Evolutionary conservation across 306 rosid species (phyloP), one percentile per base, ranked within the genome.

Genomic region (Prunus kanzakura): DNA sequence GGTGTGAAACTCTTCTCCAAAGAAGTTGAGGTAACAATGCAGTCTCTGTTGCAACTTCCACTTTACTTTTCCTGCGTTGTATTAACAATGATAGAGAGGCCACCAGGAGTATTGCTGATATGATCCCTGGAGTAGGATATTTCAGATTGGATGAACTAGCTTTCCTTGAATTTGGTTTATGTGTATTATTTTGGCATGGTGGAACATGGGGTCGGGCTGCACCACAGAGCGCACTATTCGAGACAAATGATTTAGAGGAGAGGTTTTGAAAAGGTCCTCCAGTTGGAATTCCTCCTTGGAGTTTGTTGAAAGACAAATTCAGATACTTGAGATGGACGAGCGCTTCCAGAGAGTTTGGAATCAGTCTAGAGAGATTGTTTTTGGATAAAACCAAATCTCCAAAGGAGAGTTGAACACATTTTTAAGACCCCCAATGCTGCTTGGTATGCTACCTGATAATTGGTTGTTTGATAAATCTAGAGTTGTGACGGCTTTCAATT

Each of bases 251-350:
- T 25, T 46, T 30, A 60, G 71, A 6, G 4, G 81, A 64, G 65
- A 76, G 65, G 11, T 46, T 76, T 10, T 47, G n/a, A n/a, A 81
- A 55, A 49, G 71, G 51, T 19, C 78, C 78, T 19, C 64, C 56
- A 66, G 3, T 56, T 73, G 82, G 81, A 52, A 81, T 76, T 71
- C 64, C 74, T 52, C 84, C 81, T 62, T 18, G 63, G 11, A 73
- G 32, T 15, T 15, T 60, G 52, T 79, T 51, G 56, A 3, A 51
- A 15, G 56, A 51, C 2, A 51, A 51, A 51, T 51, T 15, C 2
- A 51, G 3, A 3, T 15, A 51, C 6, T 46, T 51, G n/a, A 51
- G 56, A 15, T 51, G n/a, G 5, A 51, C 27, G 27, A 25, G 27
- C 27, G 1, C 6, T 4, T 51, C n/a, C 0, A 51, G 7, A 51